Base-by-base conservation (phyloP, 2,329 filamentous ascomycete genomes). In the Neonectria ditissima region DNA sequence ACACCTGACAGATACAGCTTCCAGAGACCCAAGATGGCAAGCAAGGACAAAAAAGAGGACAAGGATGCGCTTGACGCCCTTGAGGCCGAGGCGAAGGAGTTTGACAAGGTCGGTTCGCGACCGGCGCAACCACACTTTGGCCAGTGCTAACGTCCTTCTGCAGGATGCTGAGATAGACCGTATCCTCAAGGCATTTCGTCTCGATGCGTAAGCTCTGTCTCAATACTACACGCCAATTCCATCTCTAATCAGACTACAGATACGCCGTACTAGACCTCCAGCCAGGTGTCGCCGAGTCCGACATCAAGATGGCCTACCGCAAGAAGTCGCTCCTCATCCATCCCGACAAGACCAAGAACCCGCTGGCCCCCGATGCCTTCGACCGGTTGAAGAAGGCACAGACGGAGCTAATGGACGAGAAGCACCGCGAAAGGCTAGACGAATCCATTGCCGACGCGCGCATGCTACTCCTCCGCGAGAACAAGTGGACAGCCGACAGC, bases 291-390 rank as follows among this genome's bases (percentile, higher is more conserved):
- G 89, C 96, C 59, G 95, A 98, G 73, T 94, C 93, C 63, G 96
- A 98, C 81, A 98, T 99, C 84, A 98, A 97, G 81, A 84, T 91
- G 72, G 88, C 88, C 70, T 99, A 98, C 82, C 94, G 96, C 84
- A 94, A 93, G 74, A 98, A 97, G 80, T 99, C 96, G n/a, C 90
- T 99, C 61, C 89, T 99, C 52, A 98, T 99, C 83, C 96, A 99
- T 83, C 96, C 96, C 7, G 96, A 99, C 84, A 99, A 99, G 80
- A 97, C 96, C 60, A 90, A 90, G 75, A 98, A 99, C 76, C 91
- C 93, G 0, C 87, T 85, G 52, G 96, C 96, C 0, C 95, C 96
- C 4, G 96, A 98, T 74, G 96, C 96, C 69, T 99, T 99, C 77
- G 96, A 99, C 80, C 90, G 95, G 10, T 87, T 99, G 28, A 97